A percentile compares a stretch with the other conserved stretches of the same genome.
phyloP scores from a whole-genome alignment of 306 rosid species.

The Abrus pulchellus region DNA sequence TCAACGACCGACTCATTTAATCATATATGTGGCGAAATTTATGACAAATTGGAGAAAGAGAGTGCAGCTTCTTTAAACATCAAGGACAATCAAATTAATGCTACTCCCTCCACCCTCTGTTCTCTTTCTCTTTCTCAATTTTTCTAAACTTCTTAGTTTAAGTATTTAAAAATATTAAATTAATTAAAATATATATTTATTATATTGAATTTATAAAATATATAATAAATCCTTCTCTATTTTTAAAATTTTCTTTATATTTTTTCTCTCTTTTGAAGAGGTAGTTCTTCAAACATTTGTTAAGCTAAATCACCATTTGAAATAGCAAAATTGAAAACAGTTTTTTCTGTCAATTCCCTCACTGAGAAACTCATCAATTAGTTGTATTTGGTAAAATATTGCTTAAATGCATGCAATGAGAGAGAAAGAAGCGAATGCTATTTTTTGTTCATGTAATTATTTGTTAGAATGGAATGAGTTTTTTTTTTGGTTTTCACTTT shows the following conservation, averaged over 20 bases:
- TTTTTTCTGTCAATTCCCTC: constrained; percentile 20
- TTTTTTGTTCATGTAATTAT: constrained; percentile 32
- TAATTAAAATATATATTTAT: too few species aligned
- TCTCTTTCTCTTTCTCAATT: too few species aligned
- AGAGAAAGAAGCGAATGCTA: neutral
- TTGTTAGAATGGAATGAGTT: constrained; percentile 4
- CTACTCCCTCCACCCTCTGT: neutral
- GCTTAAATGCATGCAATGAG: constrained; percentile 30
- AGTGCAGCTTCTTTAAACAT: neutral
- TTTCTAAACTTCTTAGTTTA: too few species aligned
- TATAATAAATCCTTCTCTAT: neutral
- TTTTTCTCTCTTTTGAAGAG: neutral
- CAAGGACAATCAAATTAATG: constrained; percentile 33
- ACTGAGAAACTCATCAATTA: constrained; percentile 19
- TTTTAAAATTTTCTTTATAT: neutral
- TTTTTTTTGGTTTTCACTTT: neutral
- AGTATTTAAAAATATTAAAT: too few species aligned
- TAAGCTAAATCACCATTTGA: constrained; percentile 24
- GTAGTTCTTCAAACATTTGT: constrained; percentile 17
- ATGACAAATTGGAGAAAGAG: constrained; percentile 44
- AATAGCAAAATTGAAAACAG: neutral
- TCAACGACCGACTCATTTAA: constrained; percentile 26
- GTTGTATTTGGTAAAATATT: constrained; percentile 39
- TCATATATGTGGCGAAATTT: constrained; percentile 41
- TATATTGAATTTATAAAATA: too few species aligned